A percentile compares a stretch with the other conserved stretches of the same genome.
Evolutionary conservation across 2,329 filamentous ascomycete species (phyloP).

Genomic region (Curvularia spicifera): DNA sequence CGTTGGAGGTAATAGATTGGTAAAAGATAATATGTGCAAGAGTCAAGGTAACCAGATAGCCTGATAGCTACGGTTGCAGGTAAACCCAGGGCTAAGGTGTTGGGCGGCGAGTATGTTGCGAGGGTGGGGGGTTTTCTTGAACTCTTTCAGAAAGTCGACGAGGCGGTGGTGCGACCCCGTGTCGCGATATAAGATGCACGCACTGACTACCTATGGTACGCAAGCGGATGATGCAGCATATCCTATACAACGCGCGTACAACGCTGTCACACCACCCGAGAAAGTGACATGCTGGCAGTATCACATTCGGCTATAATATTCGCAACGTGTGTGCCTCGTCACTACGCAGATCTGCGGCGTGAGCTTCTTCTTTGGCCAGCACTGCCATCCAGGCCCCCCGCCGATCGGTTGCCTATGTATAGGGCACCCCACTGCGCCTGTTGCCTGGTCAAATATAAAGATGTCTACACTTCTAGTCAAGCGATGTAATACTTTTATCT

Average conservation of each 20-base stretch:
- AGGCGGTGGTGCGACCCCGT: too few relatives aligned
- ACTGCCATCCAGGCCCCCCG: slow-evolving; percentile 20
- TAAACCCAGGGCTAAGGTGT: too few relatives aligned
- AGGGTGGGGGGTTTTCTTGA: too few relatives aligned
- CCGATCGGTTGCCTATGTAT: slow-evolving; percentile 5
- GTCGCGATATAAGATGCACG: too few relatives aligned
- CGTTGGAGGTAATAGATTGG: too few relatives aligned
- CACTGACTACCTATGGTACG: background rate
- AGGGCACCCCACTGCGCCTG: background rate
- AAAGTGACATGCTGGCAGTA: background rate
- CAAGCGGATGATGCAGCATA: background rate
- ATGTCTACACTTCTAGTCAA: background rate
- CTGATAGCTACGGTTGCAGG: too few relatives aligned
- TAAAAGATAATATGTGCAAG: too few relatives aligned
- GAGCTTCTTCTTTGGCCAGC: slow-evolving; percentile 9
- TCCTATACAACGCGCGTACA: background rate
- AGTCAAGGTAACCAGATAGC: too few relatives aligned
- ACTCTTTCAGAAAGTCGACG: too few relatives aligned
- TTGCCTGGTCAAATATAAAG: slow-evolving; percentile 1
- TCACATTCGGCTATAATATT: background rate
- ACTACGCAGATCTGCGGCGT: background rate
- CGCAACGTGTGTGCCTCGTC: background rate
- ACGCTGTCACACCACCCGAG: background rate
- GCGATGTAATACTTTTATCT: background rate
- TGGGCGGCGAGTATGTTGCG: too few relatives aligned